Evolutionary conservation across 23 red algal species (phyloP), one percentile per base, ranked within the genome.

Genomic region (Gracilaria caudata): DNA sequence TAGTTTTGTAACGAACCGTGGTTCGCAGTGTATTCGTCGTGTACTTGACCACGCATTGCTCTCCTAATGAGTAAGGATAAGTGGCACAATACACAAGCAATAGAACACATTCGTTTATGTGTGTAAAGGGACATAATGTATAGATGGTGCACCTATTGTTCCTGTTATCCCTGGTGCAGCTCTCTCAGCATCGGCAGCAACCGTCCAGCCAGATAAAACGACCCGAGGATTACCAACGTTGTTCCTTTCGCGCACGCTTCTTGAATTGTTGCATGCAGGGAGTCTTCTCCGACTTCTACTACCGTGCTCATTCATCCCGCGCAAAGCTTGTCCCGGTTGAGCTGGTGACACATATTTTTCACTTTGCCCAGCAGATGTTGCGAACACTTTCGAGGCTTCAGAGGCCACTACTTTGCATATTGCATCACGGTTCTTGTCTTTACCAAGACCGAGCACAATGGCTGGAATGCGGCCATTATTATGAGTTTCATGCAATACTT

Each of bases 141-240:
- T 57, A 57, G 19, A 57, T 3, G 54, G 8, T 57, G 54, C 17
- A 12, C 19, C 16, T 21, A 3, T 7, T 20, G 19, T 20, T 57
- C 19, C 11, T 57, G 54, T 7, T 7, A 57, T 20, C 54, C 4
- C 54, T 4, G 17, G 4, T 93, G 81, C 33, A 68, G 59, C 17
- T 44, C 51, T 80, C 58, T 53, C 24, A 98, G 60, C 1, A n/a
- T 12, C 58, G 83, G 78, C 14, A 91, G 84, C n/a, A 98, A 16
- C 7, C 79, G 43, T 9, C 97, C 97, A 0, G 97, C 97, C 39
- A 99, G 77, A 77, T 99, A 93, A 0, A 99, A 76, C 55, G 97
- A 99, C 7, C 97, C 97, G 25, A 93, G 73, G 0, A 94, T 61
- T 2, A 91, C 25, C 20, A 95, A 49, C 13, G 13, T 75, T 5